phyloP scores from a whole-genome alignment of 805 yeast genomes.

The Yarrowia hollandica region DNA sequence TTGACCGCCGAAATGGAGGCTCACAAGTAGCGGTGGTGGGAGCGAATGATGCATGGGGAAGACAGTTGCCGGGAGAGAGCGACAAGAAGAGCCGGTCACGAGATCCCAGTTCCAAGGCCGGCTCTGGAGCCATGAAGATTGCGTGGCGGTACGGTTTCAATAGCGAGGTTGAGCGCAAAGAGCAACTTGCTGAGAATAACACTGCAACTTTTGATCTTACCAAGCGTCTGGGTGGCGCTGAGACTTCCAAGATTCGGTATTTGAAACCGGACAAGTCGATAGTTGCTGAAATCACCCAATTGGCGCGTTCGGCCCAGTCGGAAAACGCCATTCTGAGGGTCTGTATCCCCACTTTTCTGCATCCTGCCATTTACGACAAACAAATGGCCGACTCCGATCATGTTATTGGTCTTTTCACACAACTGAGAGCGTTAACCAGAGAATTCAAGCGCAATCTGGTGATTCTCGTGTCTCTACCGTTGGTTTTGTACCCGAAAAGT shows the following conservation, averaged over 20 bases:
- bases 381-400: slow-evolving; percentile 48
- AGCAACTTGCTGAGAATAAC: background rate
- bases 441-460: slow-evolving; percentile 50
- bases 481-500: slow-evolving; percentile 64
- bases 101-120: slow-evolving; percentile 34
- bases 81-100: slow-evolving; percentile 50
- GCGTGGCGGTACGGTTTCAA: slow-evolving; percentile 87
- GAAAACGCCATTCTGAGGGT: slow-evolving; percentile 57
- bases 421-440: slow-evolving; percentile 55
- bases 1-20: slow-evolving; percentile 48
- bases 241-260: background rate
- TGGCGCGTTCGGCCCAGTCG: slow-evolving; percentile 37
- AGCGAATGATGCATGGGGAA: slow-evolving; percentile 56
- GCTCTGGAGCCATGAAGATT: slow-evolving; percentile 60
- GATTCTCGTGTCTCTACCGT: slow-evolving; percentile 57
- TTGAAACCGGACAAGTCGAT: slow-evolving; percentile 32
- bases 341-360: slow-evolving; percentile 72
- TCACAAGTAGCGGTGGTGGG: slow-evolving; percentile 70
- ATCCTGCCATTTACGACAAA: slow-evolving; percentile 72
- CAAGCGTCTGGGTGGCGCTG: slow-evolving; percentile 48
- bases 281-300: slow-evolving; percentile 47
- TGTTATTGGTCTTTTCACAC: slow-evolving; percentile 61
- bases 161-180: slow-evolving; percentile 35
- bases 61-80: slow-evolving; percentile 74
- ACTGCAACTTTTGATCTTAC: slow-evolving; percentile 73